Evolutionary conservation across 1,284 basidiomycete genomes (phyloP).

Genomic region (Coriolopsis trogii): DNA sequence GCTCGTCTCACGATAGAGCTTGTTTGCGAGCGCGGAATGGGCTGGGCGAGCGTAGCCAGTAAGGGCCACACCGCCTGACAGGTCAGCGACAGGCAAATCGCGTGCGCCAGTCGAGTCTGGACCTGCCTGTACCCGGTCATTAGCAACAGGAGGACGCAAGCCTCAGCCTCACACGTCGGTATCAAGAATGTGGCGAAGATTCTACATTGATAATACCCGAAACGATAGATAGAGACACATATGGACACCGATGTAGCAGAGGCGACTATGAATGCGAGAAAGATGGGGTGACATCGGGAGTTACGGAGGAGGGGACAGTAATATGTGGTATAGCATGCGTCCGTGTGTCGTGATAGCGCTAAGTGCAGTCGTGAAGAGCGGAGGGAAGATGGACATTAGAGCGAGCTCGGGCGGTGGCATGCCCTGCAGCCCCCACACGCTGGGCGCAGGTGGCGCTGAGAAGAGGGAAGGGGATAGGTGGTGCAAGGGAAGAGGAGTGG

Average conservation of each 20-base stretch:
- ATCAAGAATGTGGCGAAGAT: slow-evolving; percentile 9
- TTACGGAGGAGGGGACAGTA: slow-evolving; percentile 19
- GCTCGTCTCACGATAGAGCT: slow-evolving; percentile 8
- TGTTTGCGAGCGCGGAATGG: slow-evolving; percentile 3
- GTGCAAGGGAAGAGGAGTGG: slow-evolving; percentile 14
- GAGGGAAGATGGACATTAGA: slow-evolving; percentile 17
- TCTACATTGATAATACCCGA: slow-evolving; percentile 30
- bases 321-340: slow-evolving; percentile 34
- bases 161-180: slow-evolving; percentile 3
- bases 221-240: slow-evolving; percentile 22
- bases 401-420: slow-evolving; percentile 21
- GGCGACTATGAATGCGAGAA: slow-evolving; percentile 12
- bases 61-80: slow-evolving; percentile 4
- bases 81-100: not conserved
- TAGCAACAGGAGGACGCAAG: not conserved
- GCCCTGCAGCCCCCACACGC: slow-evolving; percentile 18
- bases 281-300: slow-evolving; percentile 25
- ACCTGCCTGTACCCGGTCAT: not conserved
- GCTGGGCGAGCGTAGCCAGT: slow-evolving; percentile 15
- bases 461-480: slow-evolving; percentile 9
- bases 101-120: not conserved
- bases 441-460: slow-evolving; percentile 6
- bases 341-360: slow-evolving; percentile 31
- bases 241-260: slow-evolving; percentile 25
- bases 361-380: slow-evolving; percentile 24